Base-by-base conservation (phyloP, 1,284 basidiomycete genomes). In the Puccinia horiana region DNA sequence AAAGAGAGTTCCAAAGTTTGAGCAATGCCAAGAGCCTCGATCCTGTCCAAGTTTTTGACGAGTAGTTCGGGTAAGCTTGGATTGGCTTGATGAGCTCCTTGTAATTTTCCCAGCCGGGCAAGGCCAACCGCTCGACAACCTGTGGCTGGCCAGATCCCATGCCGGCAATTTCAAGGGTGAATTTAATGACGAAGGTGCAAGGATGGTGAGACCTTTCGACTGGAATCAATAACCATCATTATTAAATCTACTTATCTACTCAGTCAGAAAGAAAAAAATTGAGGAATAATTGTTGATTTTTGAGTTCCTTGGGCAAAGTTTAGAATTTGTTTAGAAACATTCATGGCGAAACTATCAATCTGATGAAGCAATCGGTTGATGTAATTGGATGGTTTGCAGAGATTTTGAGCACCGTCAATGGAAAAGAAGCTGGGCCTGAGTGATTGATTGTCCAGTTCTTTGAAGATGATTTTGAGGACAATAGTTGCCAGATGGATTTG, bases 321-420 rank as follows among this genome's bases (percentile, higher is more conserved):
- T 54, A 81, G 16, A 37, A 81, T 32, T 23, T 35, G 35, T 49
- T 69, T 58, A 14, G 65, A 37, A 6, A 81, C 69, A 32, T 52
- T 81, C 14, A 81, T 49, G n/a, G 54, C 69, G 37, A 81, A 73
- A 63, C 78, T 81, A 63, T 81, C 78, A 12, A 81, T 81, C 9
- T 56, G 32, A 14, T 40, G 58, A 37, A 83, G 82, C n/a, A 20
- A 40, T 8, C 49, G 73, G 54, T 83, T 80, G 29, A 67, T 47
- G 54, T 80, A 83, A 40, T 58, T 20, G 4, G 79, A 40, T 23
- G 82, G 76, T 42, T 67, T 79, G 47, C 69, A 83, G 8, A 83
- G 58, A 29, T 80, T 80, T 63, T 83, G 82, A 1, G 75, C 58
- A 42, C 78, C 75, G 54, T 83, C 82, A 23, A 83, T 76, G 5